Conservation (phyloP, 176 grass and related monocot genomes). For the Lolium perenne region DNA sequence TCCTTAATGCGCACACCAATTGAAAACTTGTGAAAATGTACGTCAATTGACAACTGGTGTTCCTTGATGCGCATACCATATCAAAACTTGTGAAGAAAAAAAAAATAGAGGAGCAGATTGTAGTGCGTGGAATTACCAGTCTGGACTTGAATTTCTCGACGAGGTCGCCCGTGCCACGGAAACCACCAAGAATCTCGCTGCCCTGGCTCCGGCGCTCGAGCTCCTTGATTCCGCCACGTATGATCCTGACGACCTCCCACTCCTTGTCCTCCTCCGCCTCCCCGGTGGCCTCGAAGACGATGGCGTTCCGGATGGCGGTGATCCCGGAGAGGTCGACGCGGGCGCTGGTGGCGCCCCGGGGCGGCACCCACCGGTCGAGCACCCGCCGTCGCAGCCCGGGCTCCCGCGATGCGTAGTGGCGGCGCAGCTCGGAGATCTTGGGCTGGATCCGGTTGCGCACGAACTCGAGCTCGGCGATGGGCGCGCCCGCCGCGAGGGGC, state of each 20-base stretch:
- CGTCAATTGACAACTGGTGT: too few relatives aligned
- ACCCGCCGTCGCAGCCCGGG: conserved; percentile 52
- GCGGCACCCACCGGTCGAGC: conserved; percentile 41
- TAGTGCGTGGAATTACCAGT: conserved; percentile 49
- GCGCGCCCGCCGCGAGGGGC: conserved; percentile 28
- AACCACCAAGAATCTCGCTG: conserved; percentile 57
- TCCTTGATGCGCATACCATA: too few relatives aligned
- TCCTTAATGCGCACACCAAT: too few relatives aligned
- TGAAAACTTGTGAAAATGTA: too few relatives aligned
- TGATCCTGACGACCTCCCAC: conserved; percentile 57
- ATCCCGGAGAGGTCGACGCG: conserved; percentile 75
- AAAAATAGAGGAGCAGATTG: neutral
- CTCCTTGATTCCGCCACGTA: conserved; percentile 73
- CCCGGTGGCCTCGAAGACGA: conserved; percentile 46
- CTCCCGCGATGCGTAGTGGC: conserved; percentile 24
- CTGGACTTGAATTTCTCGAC: conserved; percentile 82
- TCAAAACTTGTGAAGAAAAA: too few relatives aligned
- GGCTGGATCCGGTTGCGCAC: conserved; percentile 72
- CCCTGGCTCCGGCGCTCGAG: conserved; percentile 69
- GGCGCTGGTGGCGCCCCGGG: conserved; percentile 47
- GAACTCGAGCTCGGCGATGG: conserved; percentile 80
- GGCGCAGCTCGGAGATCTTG: conserved; percentile 71
- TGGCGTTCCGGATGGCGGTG: conserved; percentile 45
- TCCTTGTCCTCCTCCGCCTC: conserved; percentile 48
- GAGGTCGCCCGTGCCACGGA: conserved; percentile 59